phyloP scores from a whole-genome alignment of 176 grass and related monocot species.

The Microstegium vimineum region DNA sequence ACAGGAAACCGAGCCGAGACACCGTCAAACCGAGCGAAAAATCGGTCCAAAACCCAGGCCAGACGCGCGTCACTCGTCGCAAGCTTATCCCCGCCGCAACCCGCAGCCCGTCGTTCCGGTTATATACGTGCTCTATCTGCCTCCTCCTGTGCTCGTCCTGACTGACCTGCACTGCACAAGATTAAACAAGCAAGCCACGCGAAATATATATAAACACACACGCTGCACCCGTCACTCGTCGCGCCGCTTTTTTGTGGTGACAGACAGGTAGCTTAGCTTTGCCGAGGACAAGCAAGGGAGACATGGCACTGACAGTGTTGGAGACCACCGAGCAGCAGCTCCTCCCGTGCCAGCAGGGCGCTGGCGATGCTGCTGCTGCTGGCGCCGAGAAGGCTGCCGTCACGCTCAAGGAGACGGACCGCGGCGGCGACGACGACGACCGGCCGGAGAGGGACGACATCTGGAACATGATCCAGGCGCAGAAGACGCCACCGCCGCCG shows the following conservation, averaged over 20 bases:
- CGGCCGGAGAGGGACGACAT: constrained; percentile 51
- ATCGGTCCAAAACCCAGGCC: neutral
- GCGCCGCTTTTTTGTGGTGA: neutral
- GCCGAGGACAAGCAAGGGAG: neutral
- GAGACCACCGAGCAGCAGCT: constrained; percentile 42
- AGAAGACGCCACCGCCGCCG: constrained; percentile 4
- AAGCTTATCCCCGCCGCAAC: constrained; percentile 23
- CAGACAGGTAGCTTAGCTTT: constrained; percentile 2
- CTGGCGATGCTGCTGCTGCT: neutral
- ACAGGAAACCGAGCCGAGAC: neutral
- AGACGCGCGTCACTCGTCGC: neutral
- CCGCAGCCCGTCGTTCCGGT: constrained; percentile 18
- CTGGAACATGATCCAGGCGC: constrained; percentile 74
- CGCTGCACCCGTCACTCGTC: neutral
- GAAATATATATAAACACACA: neutral
- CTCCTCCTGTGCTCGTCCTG: neutral
- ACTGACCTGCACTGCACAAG: neutral
- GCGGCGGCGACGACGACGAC: neutral
- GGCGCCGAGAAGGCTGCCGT: constrained; percentile 20
- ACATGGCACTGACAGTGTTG: constrained; percentile 47
- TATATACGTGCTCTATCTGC: constrained; percentile 7
- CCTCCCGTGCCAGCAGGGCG: constrained; percentile 28
- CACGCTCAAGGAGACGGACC: constrained; percentile 35
- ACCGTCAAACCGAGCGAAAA: neutral
- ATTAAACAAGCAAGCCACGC: neutral